A percentile compares a stretch with the other conserved stretches of the same genome.
phyloP scores from a whole-genome alignment of 768 basidiomycete genomes.

The Hericium coralloides region DNA sequence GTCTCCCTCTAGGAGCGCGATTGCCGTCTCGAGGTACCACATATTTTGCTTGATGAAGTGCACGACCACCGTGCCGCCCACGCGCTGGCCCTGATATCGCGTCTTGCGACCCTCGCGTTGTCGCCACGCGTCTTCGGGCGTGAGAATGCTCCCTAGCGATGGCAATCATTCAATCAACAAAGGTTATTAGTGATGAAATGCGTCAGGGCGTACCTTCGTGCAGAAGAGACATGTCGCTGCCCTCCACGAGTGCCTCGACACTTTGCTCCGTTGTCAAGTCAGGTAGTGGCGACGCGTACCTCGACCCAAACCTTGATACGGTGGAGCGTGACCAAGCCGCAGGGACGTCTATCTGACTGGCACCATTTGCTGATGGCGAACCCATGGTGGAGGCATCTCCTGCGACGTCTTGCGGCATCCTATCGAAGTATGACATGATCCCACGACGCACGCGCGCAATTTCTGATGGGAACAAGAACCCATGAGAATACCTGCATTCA shows the following conservation, averaged over 20 bases:
- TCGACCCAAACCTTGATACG: constrained; percentile 75
- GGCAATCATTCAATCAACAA: background rate
- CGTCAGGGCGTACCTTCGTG: constrained; percentile 41
- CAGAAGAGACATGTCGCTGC: constrained; percentile 71
- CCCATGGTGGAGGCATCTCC: constrained; percentile 7
- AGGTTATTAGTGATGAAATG: background rate
- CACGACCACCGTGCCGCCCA: constrained; percentile 91
- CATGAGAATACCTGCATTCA: constrained; percentile 75
- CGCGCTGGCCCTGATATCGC: constrained; percentile 57
- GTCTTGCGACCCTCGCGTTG: constrained; percentile 61
- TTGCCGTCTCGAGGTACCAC: constrained; percentile 93
- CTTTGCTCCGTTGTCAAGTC: constrained; percentile 61
- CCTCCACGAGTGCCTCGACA: constrained; percentile 90
- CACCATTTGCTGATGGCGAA: constrained; percentile 14
- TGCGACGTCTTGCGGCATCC: constrained; percentile 28
- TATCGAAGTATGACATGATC: constrained; percentile 45
- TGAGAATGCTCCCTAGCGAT: constrained; percentile 43
- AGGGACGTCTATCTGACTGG: constrained; percentile 32
- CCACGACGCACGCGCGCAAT: constrained; percentile 55
- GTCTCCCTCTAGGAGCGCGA: constrained; percentile 77
- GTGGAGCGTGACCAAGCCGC: constrained; percentile 68
- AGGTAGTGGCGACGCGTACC: constrained; percentile 61
- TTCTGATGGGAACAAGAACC: constrained; percentile 90
- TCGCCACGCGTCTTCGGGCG: constrained; percentile 58
- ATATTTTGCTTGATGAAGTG: constrained; percentile 97